phyloP scores from a whole-genome alignment of 2,329 filamentous ascomycete species.

The Arthrobotrys iridis region DNA sequence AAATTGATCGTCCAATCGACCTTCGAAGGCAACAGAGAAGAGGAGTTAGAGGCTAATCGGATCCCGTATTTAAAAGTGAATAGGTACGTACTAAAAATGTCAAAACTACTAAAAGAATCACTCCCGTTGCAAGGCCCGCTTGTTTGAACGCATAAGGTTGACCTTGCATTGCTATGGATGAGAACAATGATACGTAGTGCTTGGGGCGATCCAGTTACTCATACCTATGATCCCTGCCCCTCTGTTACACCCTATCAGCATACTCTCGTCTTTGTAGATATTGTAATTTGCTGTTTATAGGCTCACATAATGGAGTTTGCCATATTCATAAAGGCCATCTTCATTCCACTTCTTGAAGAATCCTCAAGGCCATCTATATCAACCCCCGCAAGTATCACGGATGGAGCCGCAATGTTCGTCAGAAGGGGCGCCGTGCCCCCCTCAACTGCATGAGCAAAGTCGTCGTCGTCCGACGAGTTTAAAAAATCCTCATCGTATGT shows the following conservation, averaged over 20 bases:
- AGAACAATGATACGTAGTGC: not conserved
- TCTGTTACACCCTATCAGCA: conserved; percentile 57
- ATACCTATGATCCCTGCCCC: conserved; percentile 71
- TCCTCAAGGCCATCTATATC: conserved; percentile 69
- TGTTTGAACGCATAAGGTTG: conserved; percentile 97
- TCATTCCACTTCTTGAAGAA: conserved; percentile 84
- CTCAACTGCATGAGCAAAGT: conserved; percentile 58
- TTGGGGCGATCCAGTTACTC: not conserved
- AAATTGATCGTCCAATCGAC: conserved; percentile 98
- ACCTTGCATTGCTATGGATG: conserved; percentile 60
- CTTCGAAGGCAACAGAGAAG: conserved; percentile 32
- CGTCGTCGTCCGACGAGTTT: conserved; percentile 59
- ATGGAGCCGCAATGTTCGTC: conserved; percentile 84
- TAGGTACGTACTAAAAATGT: conserved; percentile 71
- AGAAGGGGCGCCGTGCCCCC: conserved; percentile 72
- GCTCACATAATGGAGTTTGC: conserved; percentile 95
- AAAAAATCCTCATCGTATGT: conserved; percentile 72
- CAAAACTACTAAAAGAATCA: conserved; percentile 78
- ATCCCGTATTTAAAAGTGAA: not conserved
- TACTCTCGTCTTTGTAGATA: not conserved
- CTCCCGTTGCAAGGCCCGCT: conserved; percentile 83
- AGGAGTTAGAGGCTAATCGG: not conserved
- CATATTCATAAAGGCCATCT: conserved; percentile 99
- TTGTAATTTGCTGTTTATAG: conserved; percentile 69
- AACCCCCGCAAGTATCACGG: conserved; percentile 72